These are phyloP conservation scores for Medicago lupulina DNA, from an alignment of 306 rosid species.

Conservation along the genomic window DNA sequence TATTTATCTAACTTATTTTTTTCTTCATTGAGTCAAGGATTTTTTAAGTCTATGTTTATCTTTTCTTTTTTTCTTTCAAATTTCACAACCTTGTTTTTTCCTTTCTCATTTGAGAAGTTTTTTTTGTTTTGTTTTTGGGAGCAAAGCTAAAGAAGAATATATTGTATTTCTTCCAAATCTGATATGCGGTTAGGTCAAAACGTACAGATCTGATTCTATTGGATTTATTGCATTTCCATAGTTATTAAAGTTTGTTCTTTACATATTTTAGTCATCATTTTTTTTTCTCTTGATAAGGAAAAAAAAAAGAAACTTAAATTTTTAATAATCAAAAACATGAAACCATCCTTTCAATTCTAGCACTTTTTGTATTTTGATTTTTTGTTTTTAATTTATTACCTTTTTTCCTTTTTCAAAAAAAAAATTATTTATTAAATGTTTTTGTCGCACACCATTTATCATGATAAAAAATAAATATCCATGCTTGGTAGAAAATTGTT, in stretches of 20 bases:
- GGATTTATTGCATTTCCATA: no score
- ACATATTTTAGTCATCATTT: not conserved
- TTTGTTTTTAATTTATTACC: no score
- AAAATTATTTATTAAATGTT: not conserved
- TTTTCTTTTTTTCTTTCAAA: not conserved
- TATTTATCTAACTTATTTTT: not conserved
- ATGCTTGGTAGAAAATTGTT: not conserved
- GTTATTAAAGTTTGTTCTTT: not conserved
- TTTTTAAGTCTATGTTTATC: not conserved
- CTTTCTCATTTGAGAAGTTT: slow-evolving; percentile 15
- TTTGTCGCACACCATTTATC: no score
- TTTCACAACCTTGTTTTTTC: not conserved
- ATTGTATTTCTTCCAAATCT: not conserved
- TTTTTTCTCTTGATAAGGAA: no score
- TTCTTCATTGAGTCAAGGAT: not conserved
- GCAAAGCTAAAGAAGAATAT: slow-evolving; percentile 5
- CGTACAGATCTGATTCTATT: not conserved
- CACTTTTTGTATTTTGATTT: no score
- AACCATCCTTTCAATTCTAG: no score
- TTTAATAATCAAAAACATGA: not conserved
- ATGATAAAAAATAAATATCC: not conserved
- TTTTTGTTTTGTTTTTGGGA: slow-evolving; percentile 29
- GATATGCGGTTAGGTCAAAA: not conserved
- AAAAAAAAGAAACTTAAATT: not conserved
- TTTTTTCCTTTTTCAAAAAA: no score